Base-by-base conservation (phyloP, 1,284 basidiomycete species). In the Malassezia caprae region DNA sequence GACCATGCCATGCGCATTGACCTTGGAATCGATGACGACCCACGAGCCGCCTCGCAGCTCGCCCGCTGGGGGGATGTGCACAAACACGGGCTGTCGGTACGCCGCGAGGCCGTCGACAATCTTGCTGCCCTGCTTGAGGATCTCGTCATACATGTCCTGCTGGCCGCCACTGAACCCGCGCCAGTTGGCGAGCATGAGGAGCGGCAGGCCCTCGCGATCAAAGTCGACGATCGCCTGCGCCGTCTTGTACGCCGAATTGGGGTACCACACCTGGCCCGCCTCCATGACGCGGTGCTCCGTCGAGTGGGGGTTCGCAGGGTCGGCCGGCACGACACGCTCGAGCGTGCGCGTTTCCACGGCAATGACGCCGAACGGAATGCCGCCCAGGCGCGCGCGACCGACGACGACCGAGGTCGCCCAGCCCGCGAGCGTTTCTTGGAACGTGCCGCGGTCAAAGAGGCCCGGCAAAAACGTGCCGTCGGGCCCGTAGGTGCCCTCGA, bases 121-220 rank as follows among this genome's bases (percentile, higher is more conserved):
- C 66, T 77, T 75, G 56, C 76, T 77, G 35, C 77, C 77, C 58
- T 72, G 69, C 66, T 74, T 74, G 59, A 74, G 69, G 40, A 74
- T 65, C 64, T 73, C 67, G 53, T 72, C 65, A 63, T 80, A 79
- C 90, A 96, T 96, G 77, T 96, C 91, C 76, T 94, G 90, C 77
- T 96, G 91, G 69, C 94, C 94, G 64, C 94, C 94, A 23, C 94
- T 98, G 84, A 99, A 99, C 34, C 94, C 94, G 80, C 94, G 89
- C 91, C 94, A 98, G 80, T 99, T 99, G 60, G 94, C 94, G 69
- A 99, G 96, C 76, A 99, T 93, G 76, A 98, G 89, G 60, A 99
- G 81, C 4, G 94, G 94, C 21, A 99, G 80, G 37, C 88, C 90
- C 77, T 99, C 94, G 48, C 90, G 85, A 78, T 93, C 87, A 79